Conservation (phyloP, 2,329 filamentous ascomycete species). For the Colletotrichum siamense region DNA sequence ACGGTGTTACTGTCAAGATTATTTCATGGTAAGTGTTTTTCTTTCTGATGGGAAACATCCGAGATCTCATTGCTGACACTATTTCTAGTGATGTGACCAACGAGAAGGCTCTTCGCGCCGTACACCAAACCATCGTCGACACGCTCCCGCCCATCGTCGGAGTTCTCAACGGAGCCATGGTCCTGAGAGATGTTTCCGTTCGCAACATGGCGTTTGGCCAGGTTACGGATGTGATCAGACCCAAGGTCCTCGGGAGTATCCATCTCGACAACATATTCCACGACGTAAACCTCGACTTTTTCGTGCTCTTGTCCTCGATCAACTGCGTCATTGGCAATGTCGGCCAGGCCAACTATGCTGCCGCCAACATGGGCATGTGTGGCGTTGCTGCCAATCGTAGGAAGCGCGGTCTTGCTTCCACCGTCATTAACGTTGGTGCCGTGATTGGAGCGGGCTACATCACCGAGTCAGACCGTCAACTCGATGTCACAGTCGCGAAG, state of each 20-base stretch:
- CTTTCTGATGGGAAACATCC: background rate
- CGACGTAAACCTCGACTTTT: constrained; percentile 29
- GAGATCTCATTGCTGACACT: background rate
- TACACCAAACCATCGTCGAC: background rate
- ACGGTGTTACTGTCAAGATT: constrained; percentile 34
- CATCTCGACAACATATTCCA: constrained; percentile 6
- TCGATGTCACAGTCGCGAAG: background rate
- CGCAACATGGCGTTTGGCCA: constrained; percentile 31
- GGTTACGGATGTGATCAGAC: constrained; percentile 26
- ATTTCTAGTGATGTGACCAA: constrained; percentile 1
- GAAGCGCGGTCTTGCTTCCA: constrained; percentile 22
- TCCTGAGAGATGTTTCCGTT: constrained; percentile 22
- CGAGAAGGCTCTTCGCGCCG: background rate
- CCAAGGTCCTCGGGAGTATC: constrained; percentile 38
- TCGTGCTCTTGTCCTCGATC: constrained; percentile 31
- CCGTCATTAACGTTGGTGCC: constrained; percentile 15
- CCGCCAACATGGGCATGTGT: constrained; percentile 37
- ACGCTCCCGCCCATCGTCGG: background rate
- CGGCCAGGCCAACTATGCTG: constrained; percentile 38
- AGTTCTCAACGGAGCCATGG: background rate
- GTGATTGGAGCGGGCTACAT: background rate
- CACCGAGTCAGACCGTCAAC: background rate
- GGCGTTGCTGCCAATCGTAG: constrained; percentile 27
- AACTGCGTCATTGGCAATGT: constrained; percentile 27
- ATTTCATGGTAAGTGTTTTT: constrained; percentile 27